phyloP scores from a whole-genome alignment of 352 stramenopile species.

The Elongisporangium anandrum region DNA sequence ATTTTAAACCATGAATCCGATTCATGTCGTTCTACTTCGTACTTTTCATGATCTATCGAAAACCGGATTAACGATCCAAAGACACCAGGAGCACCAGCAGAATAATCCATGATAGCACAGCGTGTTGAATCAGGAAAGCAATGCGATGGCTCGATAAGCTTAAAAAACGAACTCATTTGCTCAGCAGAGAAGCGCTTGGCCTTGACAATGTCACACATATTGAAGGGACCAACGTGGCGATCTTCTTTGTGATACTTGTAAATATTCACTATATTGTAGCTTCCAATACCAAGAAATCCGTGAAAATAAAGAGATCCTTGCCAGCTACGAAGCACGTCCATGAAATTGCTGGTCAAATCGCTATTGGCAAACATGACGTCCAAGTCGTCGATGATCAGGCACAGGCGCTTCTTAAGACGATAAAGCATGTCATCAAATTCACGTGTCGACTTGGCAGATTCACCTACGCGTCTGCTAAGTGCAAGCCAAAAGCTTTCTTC shows the following conservation, averaged over 20 bases:
- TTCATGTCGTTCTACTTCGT: no score
- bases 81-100: slow-evolving; percentile 11
- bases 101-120: slow-evolving; percentile 12
- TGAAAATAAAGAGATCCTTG: slow-evolving; percentile 9
- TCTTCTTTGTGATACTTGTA: slow-evolving; percentile 3
- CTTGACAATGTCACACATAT: slow-evolving; percentile 9
- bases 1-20: no score
- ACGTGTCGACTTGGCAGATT: no score
- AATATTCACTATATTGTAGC: slow-evolving; percentile 12
- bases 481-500: no score
- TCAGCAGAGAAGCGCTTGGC: slow-evolving; percentile 11
- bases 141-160: slow-evolving; percentile 10
- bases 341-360: slow-evolving; percentile 11
- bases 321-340: slow-evolving; percentile 10
- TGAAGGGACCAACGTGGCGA: slow-evolving; percentile 6
- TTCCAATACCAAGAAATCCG: slow-evolving; percentile 23
- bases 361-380: slow-evolving; percentile 13
- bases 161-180: slow-evolving; percentile 20
- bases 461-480: no score
- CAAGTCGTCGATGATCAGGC: slow-evolving; percentile 17
- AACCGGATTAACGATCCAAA: slow-evolving; percentile 18
- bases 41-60: slow-evolving; percentile 9
- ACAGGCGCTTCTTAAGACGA: background rate
- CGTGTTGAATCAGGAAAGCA: slow-evolving; percentile 11
- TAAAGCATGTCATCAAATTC: no score